Conservation (phyloP, 1,284 basidiomycete genomes). For the Sporisorium reilianum region DNA sequence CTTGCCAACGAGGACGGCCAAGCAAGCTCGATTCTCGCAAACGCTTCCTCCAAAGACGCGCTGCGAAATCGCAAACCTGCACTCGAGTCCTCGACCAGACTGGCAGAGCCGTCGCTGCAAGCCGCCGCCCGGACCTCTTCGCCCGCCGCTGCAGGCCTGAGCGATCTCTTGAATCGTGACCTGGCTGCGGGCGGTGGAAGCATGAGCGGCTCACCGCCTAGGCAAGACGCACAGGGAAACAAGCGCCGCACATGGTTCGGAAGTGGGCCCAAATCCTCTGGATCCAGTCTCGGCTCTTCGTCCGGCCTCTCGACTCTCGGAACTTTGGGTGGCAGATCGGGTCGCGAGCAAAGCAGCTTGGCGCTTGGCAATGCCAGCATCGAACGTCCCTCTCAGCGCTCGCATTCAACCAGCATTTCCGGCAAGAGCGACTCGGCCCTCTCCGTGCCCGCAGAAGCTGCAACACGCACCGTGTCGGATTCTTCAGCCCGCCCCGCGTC, state of each 20-base stretch:
- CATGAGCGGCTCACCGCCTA: constrained; percentile 27
- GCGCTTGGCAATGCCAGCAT: constrained; percentile 62
- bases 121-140: constrained; percentile 28
- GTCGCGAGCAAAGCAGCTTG: constrained; percentile 56
- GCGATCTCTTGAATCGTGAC: constrained; percentile 47
- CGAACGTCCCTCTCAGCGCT: constrained; percentile 37
- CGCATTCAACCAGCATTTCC: constrained; percentile 25
- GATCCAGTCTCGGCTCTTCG: constrained; percentile 26
- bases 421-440: constrained; percentile 21
- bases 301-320: constrained; percentile 41
- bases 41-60: constrained; percentile 5
- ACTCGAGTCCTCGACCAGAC: constrained; percentile 5
- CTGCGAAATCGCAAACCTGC: constrained; percentile 45
- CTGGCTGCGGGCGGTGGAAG: constrained; percentile 40
- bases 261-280: constrained; percentile 21
- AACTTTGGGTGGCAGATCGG: constrained; percentile 22
- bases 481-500: constrained; percentile 8
- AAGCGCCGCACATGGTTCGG: constrained; percentile 56
- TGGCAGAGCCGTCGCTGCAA: constrained; percentile 18
- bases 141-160: constrained; percentile 49
- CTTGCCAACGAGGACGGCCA: constrained; percentile 11
- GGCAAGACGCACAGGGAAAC: constrained; percentile 30
- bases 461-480: constrained; percentile 29
- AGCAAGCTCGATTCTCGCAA: constrained; percentile 25
- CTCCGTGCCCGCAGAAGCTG: constrained; percentile 2